phyloP scores from a whole-genome alignment of 441 rosid genomes.

The Pelargonium fulgidum region DNA sequence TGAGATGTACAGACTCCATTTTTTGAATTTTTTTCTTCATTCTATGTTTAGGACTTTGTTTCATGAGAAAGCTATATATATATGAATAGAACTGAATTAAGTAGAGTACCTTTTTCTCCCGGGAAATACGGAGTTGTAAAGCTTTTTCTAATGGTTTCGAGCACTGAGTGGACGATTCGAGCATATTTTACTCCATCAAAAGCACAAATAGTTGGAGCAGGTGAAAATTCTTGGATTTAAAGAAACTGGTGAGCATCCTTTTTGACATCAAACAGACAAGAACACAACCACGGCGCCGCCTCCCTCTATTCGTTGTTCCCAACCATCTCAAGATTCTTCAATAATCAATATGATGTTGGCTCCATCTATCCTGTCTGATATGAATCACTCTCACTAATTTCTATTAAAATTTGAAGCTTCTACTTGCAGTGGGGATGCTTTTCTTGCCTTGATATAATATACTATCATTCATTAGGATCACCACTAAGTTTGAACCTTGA shows the following conservation, averaged over 20 bases:
- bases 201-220: conserved; percentile 2
- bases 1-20: background rate
- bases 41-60: background rate
- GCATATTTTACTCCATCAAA: background rate
- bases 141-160: background rate
- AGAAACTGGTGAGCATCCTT: background rate
- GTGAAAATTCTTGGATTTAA: background rate
- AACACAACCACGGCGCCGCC: background rate
- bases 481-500: background rate
- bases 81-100: background rate
- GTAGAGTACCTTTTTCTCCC: conserved; percentile 1
- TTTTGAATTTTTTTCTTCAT: background rate
- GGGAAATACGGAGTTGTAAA: background rate
- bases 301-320: too few species aligned
- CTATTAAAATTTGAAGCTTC: background rate
- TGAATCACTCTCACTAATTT: background rate
- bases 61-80: background rate
- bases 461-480: background rate
- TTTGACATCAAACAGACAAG: background rate
- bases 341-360: background rate
- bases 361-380: conserved; percentile 5
- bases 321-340: too few species aligned
- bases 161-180: background rate
- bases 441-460: background rate
- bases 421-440: too few species aligned